Percentiles rank a stretch among this genome's conserved stretches.
phyloP scores from a whole-genome alignment of 2,329 filamentous ascomycete genomes.

The Fusarium duplospermum region DNA sequence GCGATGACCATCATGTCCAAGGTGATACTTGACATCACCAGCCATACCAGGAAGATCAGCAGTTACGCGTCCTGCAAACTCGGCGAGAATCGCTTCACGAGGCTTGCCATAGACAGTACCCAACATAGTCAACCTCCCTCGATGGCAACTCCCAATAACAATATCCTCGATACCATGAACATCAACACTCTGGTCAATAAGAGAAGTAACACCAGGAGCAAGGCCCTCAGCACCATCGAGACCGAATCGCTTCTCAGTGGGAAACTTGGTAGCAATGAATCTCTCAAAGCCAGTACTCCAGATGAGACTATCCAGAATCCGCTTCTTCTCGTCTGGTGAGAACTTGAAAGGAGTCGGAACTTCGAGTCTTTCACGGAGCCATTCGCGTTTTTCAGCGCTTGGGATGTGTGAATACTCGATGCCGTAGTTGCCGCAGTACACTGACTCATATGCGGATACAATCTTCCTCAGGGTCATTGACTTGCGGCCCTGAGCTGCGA shows the following conservation, averaged over 20 bases:
- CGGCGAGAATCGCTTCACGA: slow-evolving; percentile 98
- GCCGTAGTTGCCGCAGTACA: slow-evolving; percentile 97
- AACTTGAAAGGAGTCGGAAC: slow-evolving; percentile 94
- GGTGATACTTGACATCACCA: slow-evolving; percentile 98
- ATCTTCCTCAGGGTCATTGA: slow-evolving; percentile 98
- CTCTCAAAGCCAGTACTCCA: slow-evolving; percentile 97
- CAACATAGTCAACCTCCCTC: slow-evolving; percentile 95
- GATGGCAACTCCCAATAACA: slow-evolving; percentile 98
- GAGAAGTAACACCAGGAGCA: slow-evolving; percentile 97
- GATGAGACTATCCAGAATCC: slow-evolving; percentile 94
- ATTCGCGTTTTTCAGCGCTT: slow-evolving; percentile 94
- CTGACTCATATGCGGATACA: slow-evolving; percentile 87
- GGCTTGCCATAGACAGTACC: slow-evolving; percentile 98
- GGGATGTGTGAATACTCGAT: slow-evolving; percentile 99
- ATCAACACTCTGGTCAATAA: slow-evolving; percentile 97
- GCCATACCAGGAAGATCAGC: slow-evolving; percentile 88
- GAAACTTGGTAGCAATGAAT: slow-evolving; percentile 95
- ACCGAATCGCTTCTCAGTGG: slow-evolving; percentile 99
- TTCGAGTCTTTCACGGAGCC: slow-evolving; percentile 93
- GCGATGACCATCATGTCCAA: slow-evolving; percentile 99
- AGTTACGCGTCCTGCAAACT: slow-evolving; percentile 89
- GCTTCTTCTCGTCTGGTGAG: slow-evolving; percentile 95
- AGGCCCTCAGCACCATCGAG: slow-evolving; percentile 96
- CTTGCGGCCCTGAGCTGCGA: slow-evolving; percentile 83
- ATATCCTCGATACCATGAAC: slow-evolving; percentile 95